phyloP scores from a whole-genome alignment of 164 flowering plant species.

The Taxillus chinensis region DNA sequence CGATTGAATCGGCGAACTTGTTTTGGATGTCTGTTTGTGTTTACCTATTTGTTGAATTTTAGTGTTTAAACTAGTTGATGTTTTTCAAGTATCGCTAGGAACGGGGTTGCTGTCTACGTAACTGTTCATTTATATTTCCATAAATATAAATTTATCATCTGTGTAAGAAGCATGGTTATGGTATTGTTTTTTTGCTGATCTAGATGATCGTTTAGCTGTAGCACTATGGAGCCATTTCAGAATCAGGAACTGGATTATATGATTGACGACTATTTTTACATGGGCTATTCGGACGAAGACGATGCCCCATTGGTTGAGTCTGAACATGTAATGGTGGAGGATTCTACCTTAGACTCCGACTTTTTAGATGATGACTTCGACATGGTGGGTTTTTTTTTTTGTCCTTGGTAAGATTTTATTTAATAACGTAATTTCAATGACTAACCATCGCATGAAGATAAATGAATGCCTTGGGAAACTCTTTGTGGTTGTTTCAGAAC shows the following conservation, averaged over 20 bases:
- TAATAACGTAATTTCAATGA: background rate
- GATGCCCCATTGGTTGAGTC: slow-evolving; percentile 22
- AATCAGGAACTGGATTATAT: slow-evolving; percentile 46
- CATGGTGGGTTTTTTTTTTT: slow-evolving; percentile 16
- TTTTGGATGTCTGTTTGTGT: too few species aligned
- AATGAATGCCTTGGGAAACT: too few species aligned
- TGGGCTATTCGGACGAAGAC: slow-evolving; percentile 30
- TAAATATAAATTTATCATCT: too few species aligned
- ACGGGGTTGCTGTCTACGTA: too few species aligned
- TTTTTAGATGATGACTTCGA: slow-evolving; percentile 43
- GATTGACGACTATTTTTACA: slow-evolving; percentile 37
- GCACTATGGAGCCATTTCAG: slow-evolving; percentile 46
- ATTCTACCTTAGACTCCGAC: slow-evolving; percentile 31
- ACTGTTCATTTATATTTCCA: too few species aligned
- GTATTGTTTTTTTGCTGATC: too few species aligned
- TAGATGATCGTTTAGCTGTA: background rate
- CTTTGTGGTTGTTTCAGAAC: background rate
- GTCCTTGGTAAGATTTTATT: background rate
- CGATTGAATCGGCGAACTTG: too few species aligned
- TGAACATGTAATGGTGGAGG: slow-evolving; percentile 6
- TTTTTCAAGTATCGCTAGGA: too few species aligned
- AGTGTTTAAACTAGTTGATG: too few species aligned
- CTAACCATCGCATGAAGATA: too few species aligned
- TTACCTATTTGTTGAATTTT: too few species aligned
- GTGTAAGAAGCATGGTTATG: too few species aligned